Evolutionary conservation across 495 filamentous ascomycete genomes (phyloP).

Genomic region (Hypoxylon rickii): DNA sequence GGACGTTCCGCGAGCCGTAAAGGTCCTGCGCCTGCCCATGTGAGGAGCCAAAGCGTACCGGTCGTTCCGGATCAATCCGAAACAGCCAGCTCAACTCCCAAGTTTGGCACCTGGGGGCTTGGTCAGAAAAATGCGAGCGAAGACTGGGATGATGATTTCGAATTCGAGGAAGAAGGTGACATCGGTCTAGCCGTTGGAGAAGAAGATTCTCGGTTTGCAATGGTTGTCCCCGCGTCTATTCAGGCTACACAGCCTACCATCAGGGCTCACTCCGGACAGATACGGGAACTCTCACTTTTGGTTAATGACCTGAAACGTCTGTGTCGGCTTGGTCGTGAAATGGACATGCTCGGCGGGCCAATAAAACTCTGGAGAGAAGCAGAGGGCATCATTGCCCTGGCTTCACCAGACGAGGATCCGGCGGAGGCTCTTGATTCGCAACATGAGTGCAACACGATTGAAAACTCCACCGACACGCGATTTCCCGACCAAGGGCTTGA

Average conservation of each 20-base stretch:
- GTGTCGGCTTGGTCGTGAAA: conserved; percentile 71
- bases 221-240: conserved; percentile 81
- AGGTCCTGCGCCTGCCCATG: conserved; percentile 74
- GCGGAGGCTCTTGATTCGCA: conserved; percentile 48
- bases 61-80: conserved; percentile 68
- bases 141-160: conserved; percentile 87
- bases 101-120: conserved; percentile 88
- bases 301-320: conserved; percentile 70
- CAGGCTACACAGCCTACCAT: conserved; percentile 83
- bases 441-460: conserved; percentile 34
- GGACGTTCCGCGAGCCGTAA: conserved; percentile 76
- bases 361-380: conserved; percentile 80
- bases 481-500: conserved; percentile 65
- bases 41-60: conserved; percentile 96
- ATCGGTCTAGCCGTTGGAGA: conserved; percentile 44
- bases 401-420: conserved; percentile 79
- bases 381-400: conserved; percentile 83
- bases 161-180: conserved; percentile 62
- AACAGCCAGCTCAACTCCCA: conserved; percentile 64
- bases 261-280: conserved; percentile 83
- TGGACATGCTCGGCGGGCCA: conserved; percentile 67
- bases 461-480: conserved; percentile 47
- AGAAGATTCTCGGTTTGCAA: conserved; percentile 56
- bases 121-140: conserved; percentile 82
- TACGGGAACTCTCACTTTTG: conserved; percentile 79